Evolutionary conservation across 2,329 filamentous ascomycete species (phyloP), one percentile per base, ranked within the genome.

Genomic region (Penicillium sp.): DNA sequence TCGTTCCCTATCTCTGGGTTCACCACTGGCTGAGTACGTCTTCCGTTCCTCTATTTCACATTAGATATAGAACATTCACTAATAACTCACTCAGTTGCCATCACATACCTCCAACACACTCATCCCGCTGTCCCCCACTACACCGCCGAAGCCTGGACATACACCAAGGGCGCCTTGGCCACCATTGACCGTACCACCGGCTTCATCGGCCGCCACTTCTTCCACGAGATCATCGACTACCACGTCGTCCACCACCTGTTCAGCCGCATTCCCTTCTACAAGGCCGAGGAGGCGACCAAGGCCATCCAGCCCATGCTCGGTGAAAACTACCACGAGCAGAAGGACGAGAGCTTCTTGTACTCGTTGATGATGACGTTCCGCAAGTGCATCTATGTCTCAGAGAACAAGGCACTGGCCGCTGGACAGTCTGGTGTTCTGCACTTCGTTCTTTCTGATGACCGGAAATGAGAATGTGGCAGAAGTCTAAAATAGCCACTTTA

Each of bases 101-200:
- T 88, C 64, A 88, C 85, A 40, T 88, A 86, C 70, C 82, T 88
- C 16, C 85, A 88, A 70, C 85, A 88, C 75, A 86, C 82, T 47
- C 81, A 87, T 64, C 72, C 66, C 2, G 64, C 69, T 3, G 72
- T 83, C 41, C 77, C 77, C 14, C 79, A 85, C 67, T 85, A 82
- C 64, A 76, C 79, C 22, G 76, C 76, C 36, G 74, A 78, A 14
- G 72, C 73, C 46, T 86, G 82, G 82, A 81, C 78, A 18, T 86
- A 80, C 58, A 76, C 80, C 53, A 79, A 80, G 58, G 83, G 83
- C 22, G 81, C 82, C 2, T 71, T 81, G 12, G 77, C 80, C 30
- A 86, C 83, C 3, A 75, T 86, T 25, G 83, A 86, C 66, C 79
- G 83, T 38, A 79, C 83, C 50, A 80, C 84, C 53, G 82, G 82